Evolutionary conservation across 2,329 filamentous ascomycete genomes (phyloP).

Genomic region (Ophiostoma ips): DNA sequence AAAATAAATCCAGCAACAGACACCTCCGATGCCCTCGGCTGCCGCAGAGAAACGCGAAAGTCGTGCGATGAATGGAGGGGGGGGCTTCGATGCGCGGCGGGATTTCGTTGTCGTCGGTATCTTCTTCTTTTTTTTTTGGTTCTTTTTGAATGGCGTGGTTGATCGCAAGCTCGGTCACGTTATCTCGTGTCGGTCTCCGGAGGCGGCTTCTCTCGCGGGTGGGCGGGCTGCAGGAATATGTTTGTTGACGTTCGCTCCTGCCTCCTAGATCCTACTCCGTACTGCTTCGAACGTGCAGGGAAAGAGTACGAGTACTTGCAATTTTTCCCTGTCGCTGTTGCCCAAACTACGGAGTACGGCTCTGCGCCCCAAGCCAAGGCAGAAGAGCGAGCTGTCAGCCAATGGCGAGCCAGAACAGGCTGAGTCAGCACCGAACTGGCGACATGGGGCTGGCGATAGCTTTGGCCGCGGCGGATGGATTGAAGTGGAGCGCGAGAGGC

Average conservation of each 20-base stretch:
- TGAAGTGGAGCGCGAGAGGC: too few relatives aligned
- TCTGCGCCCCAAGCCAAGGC: too few relatives aligned
- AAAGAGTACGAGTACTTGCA: not conserved
- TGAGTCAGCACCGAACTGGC: too few relatives aligned
- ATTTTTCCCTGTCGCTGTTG: slow-evolving; percentile 9
- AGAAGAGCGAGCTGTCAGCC: not conserved
- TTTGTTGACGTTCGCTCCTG: slow-evolving; percentile 2
- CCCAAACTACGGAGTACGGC: slow-evolving; percentile 2
- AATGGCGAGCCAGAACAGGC: not conserved
- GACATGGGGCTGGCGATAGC: too few relatives aligned
- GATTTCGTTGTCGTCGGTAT: not conserved
- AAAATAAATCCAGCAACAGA: not conserved
- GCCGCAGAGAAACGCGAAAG: not conserved
- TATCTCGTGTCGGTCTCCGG: not conserved
- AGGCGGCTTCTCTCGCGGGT: too few relatives aligned
- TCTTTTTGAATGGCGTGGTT: not conserved
- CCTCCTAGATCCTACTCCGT: not conserved
- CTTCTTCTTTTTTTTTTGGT: not conserved
- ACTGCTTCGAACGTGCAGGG: too few relatives aligned
- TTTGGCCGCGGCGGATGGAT: too few relatives aligned
- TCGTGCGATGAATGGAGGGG: not conserved
- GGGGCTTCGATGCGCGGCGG: not conserved
- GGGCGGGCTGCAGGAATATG: too few relatives aligned
- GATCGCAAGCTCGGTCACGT: not conserved
- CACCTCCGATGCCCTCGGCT: not conserved